Base-by-base conservation (phyloP, 169 alveolate species). In the Sarcocystis neurona region DNA sequence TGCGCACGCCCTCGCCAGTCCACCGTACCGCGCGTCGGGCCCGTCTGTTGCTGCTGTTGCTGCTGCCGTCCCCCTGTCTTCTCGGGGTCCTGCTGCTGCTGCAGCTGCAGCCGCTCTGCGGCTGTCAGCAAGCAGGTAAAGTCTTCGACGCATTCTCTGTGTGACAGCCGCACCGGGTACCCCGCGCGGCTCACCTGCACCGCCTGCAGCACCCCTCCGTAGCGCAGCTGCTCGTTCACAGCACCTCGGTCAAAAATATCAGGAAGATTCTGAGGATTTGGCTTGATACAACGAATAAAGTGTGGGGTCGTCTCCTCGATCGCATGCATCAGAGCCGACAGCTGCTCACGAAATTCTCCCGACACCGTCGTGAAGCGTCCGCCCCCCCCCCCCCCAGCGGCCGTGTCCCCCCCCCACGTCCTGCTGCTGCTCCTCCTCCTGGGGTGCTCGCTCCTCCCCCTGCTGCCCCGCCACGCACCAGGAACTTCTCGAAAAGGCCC, bases 161-260 rank as follows among this genome's bases (percentile, higher is more conserved):
- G 98, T 10, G 97, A 91, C 85, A 96, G 93, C 39, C 99, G 95
- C 39, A 97, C 98, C 1, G 99, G 98, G 94, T 97, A 98, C 12
- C 99, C 99, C 30, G 99, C 97, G 34, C 98, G 96, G 84, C 98
- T 94, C 47, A 98, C 98, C 92, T 97, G 96, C 3, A 98, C 96
- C 18, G 97, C 97, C 87, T 96, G 98, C 80, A 95, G 85, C 39
- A 96, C 96, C n/a, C 98, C 98, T 12, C 94, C 84, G 8, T 68
- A 86, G 30, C 91, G 48, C 41, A 89, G 84, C 79, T 97, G 95
- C 72, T 97, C 96, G 46, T 95, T 91, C 27, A 96, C 98, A 23
- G 96, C 96, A 4, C 46, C 32, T 20, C 97, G 91, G 50, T 96
- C 97, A 86, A 96, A 96, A 53, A 90, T 82, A n/a, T 92, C 94